These are phyloP conservation scores for Cryptococcus sp. DNA, from an alignment of 1,284 basidiomycete species.

Conservation along the genomic window DNA sequence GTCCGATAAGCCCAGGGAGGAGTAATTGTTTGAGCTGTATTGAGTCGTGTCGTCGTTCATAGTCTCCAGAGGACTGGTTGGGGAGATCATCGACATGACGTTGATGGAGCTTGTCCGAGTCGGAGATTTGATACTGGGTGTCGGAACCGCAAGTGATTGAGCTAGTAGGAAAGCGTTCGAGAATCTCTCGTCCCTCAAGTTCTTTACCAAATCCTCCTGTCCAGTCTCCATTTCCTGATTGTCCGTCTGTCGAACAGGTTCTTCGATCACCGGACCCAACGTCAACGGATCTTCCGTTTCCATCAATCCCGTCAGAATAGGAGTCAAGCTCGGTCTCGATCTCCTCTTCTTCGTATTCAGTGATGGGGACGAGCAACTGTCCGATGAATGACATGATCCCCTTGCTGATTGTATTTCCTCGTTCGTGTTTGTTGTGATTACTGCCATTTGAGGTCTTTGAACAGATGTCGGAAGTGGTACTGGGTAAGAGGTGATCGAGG, in stretches of 20 bases:
- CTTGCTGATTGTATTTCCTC: neutral
- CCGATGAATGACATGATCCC: constrained; percentile 17
- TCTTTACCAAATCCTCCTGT: constrained; percentile 1
- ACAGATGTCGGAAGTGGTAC: constrained; percentile 1
- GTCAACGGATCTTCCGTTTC: neutral
- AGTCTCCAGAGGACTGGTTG: neutral
- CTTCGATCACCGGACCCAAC: constrained; percentile 2
- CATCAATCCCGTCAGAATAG: neutral
- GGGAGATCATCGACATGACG: neutral
- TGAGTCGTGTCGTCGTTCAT: neutral
- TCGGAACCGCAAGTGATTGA: neutral
- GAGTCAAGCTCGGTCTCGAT: neutral
- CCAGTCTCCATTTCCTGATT: neutral
- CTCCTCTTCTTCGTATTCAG: neutral
- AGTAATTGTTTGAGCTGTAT: constrained; percentile 15
- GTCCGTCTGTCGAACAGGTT: constrained; percentile 3
- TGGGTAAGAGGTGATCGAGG: constrained; percentile 16
- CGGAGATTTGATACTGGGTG: neutral
- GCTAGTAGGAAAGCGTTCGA: neutral
- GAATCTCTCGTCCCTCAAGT: constrained; percentile 3
- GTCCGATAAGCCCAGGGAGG: constrained; percentile 10
- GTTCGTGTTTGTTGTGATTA: neutral
- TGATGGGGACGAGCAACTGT: constrained; percentile 16
- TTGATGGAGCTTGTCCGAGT: neutral
- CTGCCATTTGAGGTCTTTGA: constrained; percentile 2